Evolutionary conservation across 495 filamentous ascomycete genomes (phyloP), one percentile per base, ranked within the genome.

Genomic region (Astrothelium subdiscretum): DNA sequence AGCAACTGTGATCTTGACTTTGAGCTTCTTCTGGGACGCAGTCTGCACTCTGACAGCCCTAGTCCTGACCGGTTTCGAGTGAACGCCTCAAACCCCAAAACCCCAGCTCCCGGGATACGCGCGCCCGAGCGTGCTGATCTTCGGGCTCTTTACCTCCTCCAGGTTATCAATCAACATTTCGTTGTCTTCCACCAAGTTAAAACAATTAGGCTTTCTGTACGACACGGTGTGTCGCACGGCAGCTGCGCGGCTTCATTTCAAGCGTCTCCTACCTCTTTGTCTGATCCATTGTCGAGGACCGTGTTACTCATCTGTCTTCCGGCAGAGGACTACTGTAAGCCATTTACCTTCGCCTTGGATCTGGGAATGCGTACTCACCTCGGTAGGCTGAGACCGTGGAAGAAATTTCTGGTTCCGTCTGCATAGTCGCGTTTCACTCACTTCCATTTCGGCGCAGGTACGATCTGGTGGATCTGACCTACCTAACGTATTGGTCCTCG

Each of bases 381-480:
- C 48, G 6, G 6, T 26, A 29, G 22, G 20, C 48, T 54, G 48
- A 54, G 48, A 54, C 48, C 22, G 10, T 29, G 20, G 48, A 24
- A 54, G 4, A 54, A 24, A 54, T 29, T 61, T 61, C 26, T 61
- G 59, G 38, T 26, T 13, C 42, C 26, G 3, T 43, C 38, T 61
- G 59, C 59, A 61, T 61, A 38, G n/a, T 12, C 11, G 29, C 18
- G 59, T 61, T 11, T 18, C 59, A 61, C 59, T 27, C 5, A 11
- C 12, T 27, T 43, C 38, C 57, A 32, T 6, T 1, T 35, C n/a
- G 57, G 57, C 31, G 57, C 31, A 11, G 57, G 15, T 6, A 35
- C 35, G 3, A 26, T 35, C 57, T 22, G 22, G 15, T 26, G 35
- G 15, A 35, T 35, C 27, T 42, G n/a, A 3, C 57, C 31, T 35